Evolutionary conservation across 2,329 filamentous ascomycete species (phyloP).

Genomic region (Elsinoe fawcettii): DNA sequence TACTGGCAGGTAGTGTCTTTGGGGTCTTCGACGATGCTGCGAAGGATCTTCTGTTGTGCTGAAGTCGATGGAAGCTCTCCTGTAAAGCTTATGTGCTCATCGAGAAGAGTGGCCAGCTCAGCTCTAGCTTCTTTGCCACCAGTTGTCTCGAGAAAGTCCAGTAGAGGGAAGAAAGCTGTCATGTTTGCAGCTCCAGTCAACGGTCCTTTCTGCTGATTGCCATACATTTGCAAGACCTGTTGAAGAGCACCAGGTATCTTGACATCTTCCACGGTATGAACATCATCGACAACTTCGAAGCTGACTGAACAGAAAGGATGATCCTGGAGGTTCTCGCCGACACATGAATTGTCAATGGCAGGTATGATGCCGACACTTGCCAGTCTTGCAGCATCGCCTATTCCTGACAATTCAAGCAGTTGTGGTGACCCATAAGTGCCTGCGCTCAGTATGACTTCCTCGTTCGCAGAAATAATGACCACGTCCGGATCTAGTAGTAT

Average conservation of each 20-base stretch:
- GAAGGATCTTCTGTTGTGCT: slow-evolving; percentile 20
- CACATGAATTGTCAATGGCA: slow-evolving; percentile 33
- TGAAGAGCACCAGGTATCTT: not conserved
- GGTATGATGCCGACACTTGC: slow-evolving; percentile 33
- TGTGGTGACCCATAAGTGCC: slow-evolving; percentile 52
- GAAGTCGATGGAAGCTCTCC: not conserved
- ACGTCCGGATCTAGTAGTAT: not conserved
- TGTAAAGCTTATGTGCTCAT: not conserved
- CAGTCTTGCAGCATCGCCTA: slow-evolving; percentile 39
- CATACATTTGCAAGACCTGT: not conserved
- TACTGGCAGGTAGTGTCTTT: slow-evolving; percentile 17
- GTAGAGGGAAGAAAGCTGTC: slow-evolving; percentile 20
- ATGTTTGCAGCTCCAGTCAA: slow-evolving; percentile 18
- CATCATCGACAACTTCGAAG: slow-evolving; percentile 24
- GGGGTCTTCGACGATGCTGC: slow-evolving; percentile 17
- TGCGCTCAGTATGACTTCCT: slow-evolving; percentile 52
- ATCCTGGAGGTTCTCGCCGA: slow-evolving; percentile 46
- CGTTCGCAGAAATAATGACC: slow-evolving; percentile 15
- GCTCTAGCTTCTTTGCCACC: not conserved
- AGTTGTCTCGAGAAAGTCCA: slow-evolving; percentile 17
- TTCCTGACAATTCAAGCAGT: slow-evolving; percentile 52
- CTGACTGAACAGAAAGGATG: slow-evolving; percentile 25
- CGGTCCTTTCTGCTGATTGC: slow-evolving; percentile 4
- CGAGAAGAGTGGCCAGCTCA: not conserved
- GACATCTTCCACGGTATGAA: slow-evolving; percentile 5